Conservation (phyloP, 2,329 filamentous ascomycete species). For the Colletotrichum costaricense region DNA sequence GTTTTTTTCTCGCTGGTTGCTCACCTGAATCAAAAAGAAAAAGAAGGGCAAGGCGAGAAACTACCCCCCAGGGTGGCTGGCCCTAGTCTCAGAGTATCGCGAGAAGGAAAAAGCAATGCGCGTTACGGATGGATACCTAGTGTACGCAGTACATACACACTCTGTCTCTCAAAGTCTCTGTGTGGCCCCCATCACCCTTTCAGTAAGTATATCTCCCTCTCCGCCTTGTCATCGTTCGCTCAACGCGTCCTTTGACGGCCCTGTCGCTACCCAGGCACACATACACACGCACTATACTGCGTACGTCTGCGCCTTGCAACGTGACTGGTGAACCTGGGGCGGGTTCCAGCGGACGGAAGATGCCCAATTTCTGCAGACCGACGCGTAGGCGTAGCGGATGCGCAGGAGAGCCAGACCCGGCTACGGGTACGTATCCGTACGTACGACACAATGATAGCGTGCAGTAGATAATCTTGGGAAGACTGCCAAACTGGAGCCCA, state of each 20-base stretch:
- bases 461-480: constrained; percentile 20
- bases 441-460: constrained; percentile 11
- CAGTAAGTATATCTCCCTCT: neutral
- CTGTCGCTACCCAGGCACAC: neutral
- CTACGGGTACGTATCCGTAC: neutral
- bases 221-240: neutral
- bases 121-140: neutral
- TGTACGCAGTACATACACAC: neutral
- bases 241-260: neutral
- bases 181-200: neutral
- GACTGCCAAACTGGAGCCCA: neutral
- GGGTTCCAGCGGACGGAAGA: neutral
- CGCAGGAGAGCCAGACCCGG: neutral
- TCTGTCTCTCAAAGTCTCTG: neutral
- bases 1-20: constrained; percentile 13
- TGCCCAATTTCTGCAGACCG: constrained; percentile 15
- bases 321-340: neutral
- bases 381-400: neutral
- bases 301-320: neutral
- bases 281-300: constrained; percentile 2
- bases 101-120: constrained; percentile 30
- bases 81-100: constrained; percentile 33
- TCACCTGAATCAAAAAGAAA: constrained; percentile 24
- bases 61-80: constrained; percentile 21
- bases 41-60: constrained; percentile 24